phyloP scores from a whole-genome alignment of 805 yeast genomes.

The Yarrowia hollandica region DNA sequence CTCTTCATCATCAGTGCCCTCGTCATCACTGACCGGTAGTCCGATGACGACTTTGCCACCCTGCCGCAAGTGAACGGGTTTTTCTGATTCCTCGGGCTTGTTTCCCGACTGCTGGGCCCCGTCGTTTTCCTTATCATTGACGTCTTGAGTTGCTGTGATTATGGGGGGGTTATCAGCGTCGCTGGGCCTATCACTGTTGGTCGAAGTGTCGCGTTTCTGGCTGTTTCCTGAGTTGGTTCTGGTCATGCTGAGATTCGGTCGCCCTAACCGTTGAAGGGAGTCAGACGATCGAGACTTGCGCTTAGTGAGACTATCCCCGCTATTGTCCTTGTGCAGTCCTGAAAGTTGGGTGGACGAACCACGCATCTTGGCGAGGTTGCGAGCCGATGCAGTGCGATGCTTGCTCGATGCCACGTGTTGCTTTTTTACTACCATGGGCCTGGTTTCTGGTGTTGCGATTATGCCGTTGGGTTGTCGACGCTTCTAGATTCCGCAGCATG shows the following conservation, averaged over 20 bases:
- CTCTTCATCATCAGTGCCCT: background rate
- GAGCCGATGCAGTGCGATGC: conserved; percentile 19
- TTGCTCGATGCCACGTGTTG: conserved; percentile 25
- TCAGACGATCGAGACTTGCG: conserved; percentile 21
- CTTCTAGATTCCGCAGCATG: background rate
- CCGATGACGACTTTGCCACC: conserved; percentile 23
- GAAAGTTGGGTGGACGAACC: conserved; percentile 22
- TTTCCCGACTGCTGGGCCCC: background rate
- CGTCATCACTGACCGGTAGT: conserved; percentile 16
- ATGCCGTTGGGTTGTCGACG: background rate
- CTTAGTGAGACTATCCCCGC: conserved; percentile 26
- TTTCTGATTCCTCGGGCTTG: conserved; percentile 5
- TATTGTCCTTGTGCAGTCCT: background rate
- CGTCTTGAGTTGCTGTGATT: background rate
- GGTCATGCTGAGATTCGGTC: conserved; percentile 20
- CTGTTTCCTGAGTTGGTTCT: background rate
- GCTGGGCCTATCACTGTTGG: background rate
- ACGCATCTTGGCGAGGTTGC: conserved; percentile 16
- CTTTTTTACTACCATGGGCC: conserved; percentile 24
- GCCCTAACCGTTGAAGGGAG: conserved; percentile 14
- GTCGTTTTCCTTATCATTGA: background rate
- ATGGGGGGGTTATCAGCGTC: background rate
- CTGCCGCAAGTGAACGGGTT: conserved; percentile 9
- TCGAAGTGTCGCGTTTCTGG: conserved; percentile 2
- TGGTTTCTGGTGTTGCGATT: background rate